Evolutionary conservation across 2,329 filamentous ascomycete species (phyloP).

Genomic region (Penicillium sp.): DNA sequence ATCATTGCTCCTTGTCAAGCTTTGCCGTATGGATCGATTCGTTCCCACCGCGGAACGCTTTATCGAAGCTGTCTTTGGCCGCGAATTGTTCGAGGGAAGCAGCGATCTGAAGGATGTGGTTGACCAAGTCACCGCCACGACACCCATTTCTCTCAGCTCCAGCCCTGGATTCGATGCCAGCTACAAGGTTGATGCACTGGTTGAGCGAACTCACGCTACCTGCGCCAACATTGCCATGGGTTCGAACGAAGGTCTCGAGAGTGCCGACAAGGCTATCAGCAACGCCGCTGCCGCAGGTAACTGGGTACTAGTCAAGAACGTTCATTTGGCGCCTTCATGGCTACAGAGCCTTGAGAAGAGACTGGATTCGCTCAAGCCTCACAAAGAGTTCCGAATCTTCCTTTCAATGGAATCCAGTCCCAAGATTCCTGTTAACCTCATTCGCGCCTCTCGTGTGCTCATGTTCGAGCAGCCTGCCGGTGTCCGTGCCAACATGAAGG

Average conservation of each 20-base stretch:
- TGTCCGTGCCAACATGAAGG: conserved; percentile 97
- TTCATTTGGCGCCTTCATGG: conserved; percentile 94
- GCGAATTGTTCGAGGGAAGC: conserved; percentile 75
- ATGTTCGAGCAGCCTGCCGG: conserved; percentile 99
- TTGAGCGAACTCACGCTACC: conserved; percentile 75
- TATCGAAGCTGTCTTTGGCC: conserved; percentile 79
- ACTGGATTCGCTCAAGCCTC: conserved; percentile 90
- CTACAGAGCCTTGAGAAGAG: conserved; percentile 96
- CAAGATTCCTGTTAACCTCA: conserved; percentile 94
- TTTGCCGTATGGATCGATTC: conserved; percentile 93
- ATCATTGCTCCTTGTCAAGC: conserved; percentile 85
- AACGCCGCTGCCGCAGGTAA: conserved; percentile 87
- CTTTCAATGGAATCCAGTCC: conserved; percentile 96
- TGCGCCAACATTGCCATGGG: conserved; percentile 99
- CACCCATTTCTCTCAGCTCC: conserved; percentile 88
- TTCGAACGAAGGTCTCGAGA: conserved; percentile 88
- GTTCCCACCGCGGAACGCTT: conserved; percentile 92
- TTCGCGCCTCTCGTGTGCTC: conserved; percentile 87
- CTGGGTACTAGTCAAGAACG: conserved; percentile 99
- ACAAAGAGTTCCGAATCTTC: conserved; percentile 90
- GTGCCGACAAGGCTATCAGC: conserved; percentile 91
- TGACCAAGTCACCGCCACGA: conserved; percentile 75
- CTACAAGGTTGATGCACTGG: conserved; percentile 96
- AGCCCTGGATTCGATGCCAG: conserved; percentile 96
- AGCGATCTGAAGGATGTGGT: conserved; percentile 86